Evolutionary conservation across 257 asterid genomes (phyloP), one percentile per base, ranked within the genome.

Genomic region (Solanum tarijense): DNA sequence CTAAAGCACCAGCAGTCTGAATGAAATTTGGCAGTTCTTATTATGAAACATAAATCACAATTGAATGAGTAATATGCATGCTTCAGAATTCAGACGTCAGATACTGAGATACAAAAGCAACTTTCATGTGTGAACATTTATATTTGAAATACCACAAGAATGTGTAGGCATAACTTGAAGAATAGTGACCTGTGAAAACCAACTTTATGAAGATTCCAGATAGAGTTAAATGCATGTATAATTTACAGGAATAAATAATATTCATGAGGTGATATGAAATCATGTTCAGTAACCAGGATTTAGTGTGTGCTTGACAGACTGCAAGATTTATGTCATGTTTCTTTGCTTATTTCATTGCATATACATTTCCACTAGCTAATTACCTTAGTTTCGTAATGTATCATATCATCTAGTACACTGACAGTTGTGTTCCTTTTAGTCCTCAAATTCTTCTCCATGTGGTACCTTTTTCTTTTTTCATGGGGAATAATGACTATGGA

Each of bases 1-100:
- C 99, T 89, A 97, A 91, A 72, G 96, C 97, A 90, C 99, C 99
- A 88, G 98, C 98, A 88, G 97, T 93, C 99, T 97, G 89, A 46
- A 79, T 25, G 83, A 72, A 41, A 66, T 83, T 69, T 62, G 31
- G 87, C 52, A 84, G 20, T 29, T 32, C 41, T n/a, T 23, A 14
- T 14, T 60, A 18, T 36, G 66, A 48, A 81, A 31, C 86, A 82
- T 38, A 48, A 79, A 25, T 27, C 86, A 31, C 86, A 46, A 2
- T 10, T 46, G 27, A 9, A 46, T 31, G 43, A 29, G 86, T 48
- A 82, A 48, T 29, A 82, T 82, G 43, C 69, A 82, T 48, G 68
- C 86, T 31, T 82, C 69, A 48, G 69, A 29, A 10, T 48, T 82
- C 86, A 82, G 43, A 48, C 3, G 86, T 48, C 85, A 18, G 25